A percentile compares a stretch with the other conserved stretches of the same genome.
Conservation (phyloP, 768 basidiomycete genomes). For the Pleurotus tuber-regium region DNA sequence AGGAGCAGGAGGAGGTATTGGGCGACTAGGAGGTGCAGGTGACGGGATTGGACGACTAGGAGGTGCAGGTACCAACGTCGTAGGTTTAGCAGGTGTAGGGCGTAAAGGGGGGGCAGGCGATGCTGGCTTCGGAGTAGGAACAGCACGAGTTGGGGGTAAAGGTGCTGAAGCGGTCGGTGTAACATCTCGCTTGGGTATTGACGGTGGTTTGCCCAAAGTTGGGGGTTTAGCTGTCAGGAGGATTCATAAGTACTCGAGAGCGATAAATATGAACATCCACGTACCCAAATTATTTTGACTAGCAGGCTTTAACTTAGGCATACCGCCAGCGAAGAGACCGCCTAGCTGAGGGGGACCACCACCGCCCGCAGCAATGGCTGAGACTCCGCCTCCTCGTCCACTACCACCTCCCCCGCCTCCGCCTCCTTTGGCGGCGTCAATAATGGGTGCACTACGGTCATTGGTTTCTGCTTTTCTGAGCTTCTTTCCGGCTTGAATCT, state of each 20-base stretch:
- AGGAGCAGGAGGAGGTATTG: conserved; percentile 3
- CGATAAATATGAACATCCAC: conserved; percentile 16
- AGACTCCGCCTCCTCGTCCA: conserved; percentile 24
- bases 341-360: conserved; percentile 76
- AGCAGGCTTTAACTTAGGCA: conserved; percentile 88
- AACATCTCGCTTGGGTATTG: conserved; percentile 51
- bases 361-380: conserved; percentile 23
- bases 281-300: conserved; percentile 58
- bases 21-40: conserved; percentile 9
- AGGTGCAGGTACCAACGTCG: conserved; percentile 35
- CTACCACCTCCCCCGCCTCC: conserved; percentile 42
- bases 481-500: conserved; percentile 79
- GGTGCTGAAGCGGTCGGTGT: conserved; percentile 27
- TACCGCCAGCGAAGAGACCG: conserved; percentile 85
- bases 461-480: conserved; percentile 82
- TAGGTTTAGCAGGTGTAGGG: conserved; percentile 28
- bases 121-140: conserved; percentile 22
- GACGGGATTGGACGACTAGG: conserved; percentile 26
- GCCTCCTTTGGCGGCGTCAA: conserved; percentile 46
- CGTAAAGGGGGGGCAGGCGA: conserved; percentile 35
- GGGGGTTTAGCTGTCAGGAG: conserved; percentile 56
- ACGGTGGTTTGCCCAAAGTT: conserved; percentile 63
- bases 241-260: conserved; percentile 13
- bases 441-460: conserved; percentile 70
- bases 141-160: conserved; percentile 21